These are phyloP conservation scores for Sporisorium iseilematis-ciliati DNA, from an alignment of 1,284 basidiomycete species.

Conservation along the genomic window DNA sequence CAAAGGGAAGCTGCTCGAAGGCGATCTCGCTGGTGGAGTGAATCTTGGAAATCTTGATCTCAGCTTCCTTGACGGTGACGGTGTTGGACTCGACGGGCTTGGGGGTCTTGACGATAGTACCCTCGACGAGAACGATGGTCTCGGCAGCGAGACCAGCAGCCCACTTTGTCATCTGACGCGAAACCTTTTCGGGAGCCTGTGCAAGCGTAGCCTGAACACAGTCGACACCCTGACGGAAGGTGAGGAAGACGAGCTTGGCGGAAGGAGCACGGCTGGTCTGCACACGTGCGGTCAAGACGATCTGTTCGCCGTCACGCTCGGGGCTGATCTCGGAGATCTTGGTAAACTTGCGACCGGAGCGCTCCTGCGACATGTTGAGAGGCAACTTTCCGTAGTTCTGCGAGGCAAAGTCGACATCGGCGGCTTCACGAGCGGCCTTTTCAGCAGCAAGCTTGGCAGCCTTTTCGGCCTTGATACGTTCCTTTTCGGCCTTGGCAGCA, in stretches of 20 bases:
- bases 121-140: slow-evolving; percentile 91
- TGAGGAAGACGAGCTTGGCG: slow-evolving; percentile 93
- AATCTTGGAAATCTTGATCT: slow-evolving; percentile 87
- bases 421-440: slow-evolving; percentile 79
- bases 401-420: slow-evolving; percentile 84
- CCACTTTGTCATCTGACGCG: slow-evolving; percentile 99
- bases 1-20: slow-evolving; percentile 80
- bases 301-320: slow-evolving; percentile 80
- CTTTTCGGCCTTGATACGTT: slow-evolving; percentile 77
- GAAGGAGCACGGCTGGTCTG: slow-evolving; percentile 83
- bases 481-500: slow-evolving; percentile 90
- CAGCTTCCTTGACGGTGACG: slow-evolving; percentile 87
- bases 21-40: slow-evolving; percentile 83
- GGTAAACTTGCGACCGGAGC: slow-evolving; percentile 72
- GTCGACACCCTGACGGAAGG: slow-evolving; percentile 87
- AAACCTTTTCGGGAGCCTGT: slow-evolving; percentile 83
- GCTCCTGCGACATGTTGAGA: slow-evolving; percentile 88
- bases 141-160: slow-evolving; percentile 82
- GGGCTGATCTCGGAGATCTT: slow-evolving; percentile 79
- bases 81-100: slow-evolving; percentile 89
- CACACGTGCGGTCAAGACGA: slow-evolving; percentile 88
- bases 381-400: slow-evolving; percentile 91
- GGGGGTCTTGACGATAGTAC: slow-evolving; percentile 75
- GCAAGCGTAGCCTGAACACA: slow-evolving; percentile 89
- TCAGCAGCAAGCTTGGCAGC: slow-evolving; percentile 84